phyloP scores from a whole-genome alignment of 257 asterid genomes.

The Datura wrightii region DNA sequence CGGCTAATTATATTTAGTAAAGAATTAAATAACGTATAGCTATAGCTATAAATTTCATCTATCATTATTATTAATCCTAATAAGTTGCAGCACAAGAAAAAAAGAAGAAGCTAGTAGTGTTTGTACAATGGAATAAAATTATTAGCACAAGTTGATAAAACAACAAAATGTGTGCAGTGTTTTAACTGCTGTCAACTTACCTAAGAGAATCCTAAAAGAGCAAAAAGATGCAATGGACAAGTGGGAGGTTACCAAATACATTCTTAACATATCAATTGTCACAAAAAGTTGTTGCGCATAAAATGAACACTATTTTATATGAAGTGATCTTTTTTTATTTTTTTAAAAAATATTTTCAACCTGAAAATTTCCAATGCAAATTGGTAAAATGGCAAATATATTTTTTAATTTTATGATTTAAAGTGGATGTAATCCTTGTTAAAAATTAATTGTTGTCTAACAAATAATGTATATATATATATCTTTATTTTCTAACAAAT shows the following conservation, averaged over 20 bases:
- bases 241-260: neutral
- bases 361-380: no score
- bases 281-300: neutral
- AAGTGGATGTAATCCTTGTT: no score
- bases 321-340: no score
- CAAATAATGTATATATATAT: no score
- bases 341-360: no score
- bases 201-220: neutral
- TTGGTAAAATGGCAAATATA: no score
- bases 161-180: neutral
- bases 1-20: neutral
- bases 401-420: no score
- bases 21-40: neutral
- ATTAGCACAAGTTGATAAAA: slow-evolving; percentile 1
- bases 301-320: neutral
- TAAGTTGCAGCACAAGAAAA: neutral
- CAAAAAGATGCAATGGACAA: neutral
- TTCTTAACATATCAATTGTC: neutral
- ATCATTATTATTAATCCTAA: neutral
- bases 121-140: neutral
- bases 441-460: no score
- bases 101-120: neutral
- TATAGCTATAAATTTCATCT: neutral
- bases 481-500: no score
- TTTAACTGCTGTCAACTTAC: neutral